phyloP scores from a whole-genome alignment of 1,284 basidiomycete species.

The Sanguinoderma infundibulare region DNA sequence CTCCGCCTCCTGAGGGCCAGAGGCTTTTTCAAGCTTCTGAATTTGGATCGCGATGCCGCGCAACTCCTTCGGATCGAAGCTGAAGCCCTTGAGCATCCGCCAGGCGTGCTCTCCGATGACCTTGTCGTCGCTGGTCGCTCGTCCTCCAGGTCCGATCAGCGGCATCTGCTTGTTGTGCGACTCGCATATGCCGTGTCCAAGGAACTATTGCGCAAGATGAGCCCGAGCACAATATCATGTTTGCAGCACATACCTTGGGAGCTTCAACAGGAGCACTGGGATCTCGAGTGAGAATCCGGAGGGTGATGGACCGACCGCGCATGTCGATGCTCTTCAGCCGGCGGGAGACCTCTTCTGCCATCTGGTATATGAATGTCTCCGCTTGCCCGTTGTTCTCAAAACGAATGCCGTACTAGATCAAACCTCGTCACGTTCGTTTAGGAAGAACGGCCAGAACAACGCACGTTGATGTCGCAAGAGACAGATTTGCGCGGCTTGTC shows the following conservation, averaged over 20 bases:
- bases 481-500: conserved; percentile 88
- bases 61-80: conserved; percentile 84
- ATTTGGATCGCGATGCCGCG: conserved; percentile 94
- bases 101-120: conserved; percentile 83
- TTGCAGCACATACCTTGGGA: conserved; percentile 72
- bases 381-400: conserved; percentile 86
- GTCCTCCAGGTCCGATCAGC: conserved; percentile 61
- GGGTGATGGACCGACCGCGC: conserved; percentile 74
- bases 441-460: conserved; percentile 34
- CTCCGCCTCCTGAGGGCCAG: conserved; percentile 30
- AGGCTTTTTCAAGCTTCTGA: conserved; percentile 77
- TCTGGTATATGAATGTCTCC: conserved; percentile 74
- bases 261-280: conserved; percentile 88
- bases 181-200: conserved; percentile 92
- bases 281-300: conserved; percentile 91
- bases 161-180: conserved; percentile 77
- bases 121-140: conserved; percentile 73
- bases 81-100: conserved; percentile 74
- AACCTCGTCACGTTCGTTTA: neutral
- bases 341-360: conserved; percentile 78
- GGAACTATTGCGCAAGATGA: conserved; percentile 58
- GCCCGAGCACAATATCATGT: conserved; percentile 1
- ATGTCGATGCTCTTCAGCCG: conserved; percentile 71
- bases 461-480: conserved; percentile 89
- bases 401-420: conserved; percentile 87